Percentiles rank a stretch among this genome's conserved stretches.
Conservation (phyloP, 1,284 basidiomycete genomes). For the Melampsora larici-populina region DNA sequence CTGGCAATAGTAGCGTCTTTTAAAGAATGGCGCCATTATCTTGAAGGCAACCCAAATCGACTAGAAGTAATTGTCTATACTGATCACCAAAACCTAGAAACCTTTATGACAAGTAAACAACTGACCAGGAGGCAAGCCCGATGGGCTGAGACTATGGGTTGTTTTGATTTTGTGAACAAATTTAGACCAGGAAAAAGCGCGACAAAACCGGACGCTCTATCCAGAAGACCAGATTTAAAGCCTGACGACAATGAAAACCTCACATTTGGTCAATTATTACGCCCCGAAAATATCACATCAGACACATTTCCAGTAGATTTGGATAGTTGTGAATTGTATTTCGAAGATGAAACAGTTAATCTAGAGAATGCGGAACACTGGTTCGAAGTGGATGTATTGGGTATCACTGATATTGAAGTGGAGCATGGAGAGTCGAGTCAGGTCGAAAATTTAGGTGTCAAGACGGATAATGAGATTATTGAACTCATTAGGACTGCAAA, state of each 20-base stretch:
- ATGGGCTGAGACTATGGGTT: slow-evolving; percentile 3
- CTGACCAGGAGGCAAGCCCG: too few species aligned
- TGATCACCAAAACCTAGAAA: slow-evolving; percentile 6
- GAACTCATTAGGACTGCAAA: too few species aligned
- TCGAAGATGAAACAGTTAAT: too few species aligned
- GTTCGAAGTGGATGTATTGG: too few species aligned
- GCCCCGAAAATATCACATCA: background rate
- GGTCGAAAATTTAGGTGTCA: too few species aligned
- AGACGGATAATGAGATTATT: too few species aligned
- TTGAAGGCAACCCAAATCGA: background rate
- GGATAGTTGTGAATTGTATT: too few species aligned
- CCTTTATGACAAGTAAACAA: slow-evolving; percentile 18
- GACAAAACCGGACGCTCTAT: background rate
- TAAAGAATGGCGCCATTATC: slow-evolving; percentile 1
- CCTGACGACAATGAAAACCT: background rate
- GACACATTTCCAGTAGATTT: too few species aligned
- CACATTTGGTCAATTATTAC: background rate
- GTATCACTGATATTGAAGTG: too few species aligned
- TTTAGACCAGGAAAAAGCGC: background rate
- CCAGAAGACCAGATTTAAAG: background rate
- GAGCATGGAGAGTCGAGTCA: too few species aligned
- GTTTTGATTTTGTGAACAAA: slow-evolving; percentile 5
- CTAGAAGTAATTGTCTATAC: too few species aligned
- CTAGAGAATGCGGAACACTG: too few species aligned
- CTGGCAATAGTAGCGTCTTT: background rate